Base-by-base conservation (phyloP, 139 green algal genomes). In the Micractinium conductrix region DNA sequence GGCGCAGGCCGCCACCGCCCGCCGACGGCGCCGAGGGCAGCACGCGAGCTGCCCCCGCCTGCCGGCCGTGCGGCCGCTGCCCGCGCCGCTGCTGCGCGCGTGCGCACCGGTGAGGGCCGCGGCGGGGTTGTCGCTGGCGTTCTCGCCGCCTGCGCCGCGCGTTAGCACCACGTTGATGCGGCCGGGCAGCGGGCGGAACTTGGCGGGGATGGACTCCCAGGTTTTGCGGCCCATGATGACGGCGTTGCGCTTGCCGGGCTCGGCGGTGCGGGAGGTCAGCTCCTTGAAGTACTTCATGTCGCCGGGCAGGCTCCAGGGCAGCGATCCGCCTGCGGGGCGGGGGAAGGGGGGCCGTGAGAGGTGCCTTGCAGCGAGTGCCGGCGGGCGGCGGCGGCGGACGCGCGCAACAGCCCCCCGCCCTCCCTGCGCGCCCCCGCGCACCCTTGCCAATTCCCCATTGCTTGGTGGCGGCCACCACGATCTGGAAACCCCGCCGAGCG, bases 181-280 rank as follows among this genome's bases (percentile, higher is more conserved):
- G 7, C 95, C 95, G 4, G 91, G 82, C 19, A 99, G 89, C 2
- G 97, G 97, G 7, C 96, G 86, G 87, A 98, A 99, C 73, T 97
- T 97, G 14, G 76, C 53, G 0, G 97, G 97, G 37, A 99, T 98
- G 24, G 92, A 97, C 38, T 99, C 95, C 95, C 96, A 99, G 0
- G 97, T 99, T 75, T 95, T 96, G 19, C 97, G 91, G n/a, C 97
- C 97, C 97, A 99, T 99, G 80, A 99, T 93, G 17, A 99, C 96
- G 0, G 95, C 97, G 82, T 99, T 99, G 62, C 91, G 76, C 80
- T 94, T 95, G 5, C 9, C 26, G 26, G 85, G 40, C 50, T 94
- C 86, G 4, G 74, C 50, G 1, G 94, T 96, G 4, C 79, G 83
- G 28, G 38, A 80, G 2, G 96, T 99, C 16, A 99, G 85, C 81